Evolutionary conservation across 352 stramenopile genomes (phyloP).

Genomic region (Globisporangium takayamanum): DNA sequence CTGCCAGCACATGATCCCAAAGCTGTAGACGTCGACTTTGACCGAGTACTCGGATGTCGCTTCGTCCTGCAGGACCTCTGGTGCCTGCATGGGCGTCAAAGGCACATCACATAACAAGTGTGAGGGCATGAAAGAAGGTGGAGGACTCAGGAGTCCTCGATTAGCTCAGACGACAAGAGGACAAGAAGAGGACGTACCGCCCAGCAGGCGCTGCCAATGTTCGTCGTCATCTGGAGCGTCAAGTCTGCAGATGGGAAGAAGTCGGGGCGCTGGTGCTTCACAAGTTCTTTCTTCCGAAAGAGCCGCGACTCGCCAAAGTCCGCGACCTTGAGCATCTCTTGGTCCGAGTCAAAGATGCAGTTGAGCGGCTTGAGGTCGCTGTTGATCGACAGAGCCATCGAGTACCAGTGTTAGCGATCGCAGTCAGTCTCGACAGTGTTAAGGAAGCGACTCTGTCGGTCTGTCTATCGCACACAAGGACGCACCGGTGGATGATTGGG

Average conservation of each 20-base stretch:
- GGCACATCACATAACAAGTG: background rate
- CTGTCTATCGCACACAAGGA: background rate
- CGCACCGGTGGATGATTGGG: slow-evolving; percentile 67
- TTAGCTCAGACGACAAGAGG: background rate
- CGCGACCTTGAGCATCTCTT: slow-evolving; percentile 74
- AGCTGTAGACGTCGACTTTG: slow-evolving; percentile 85
- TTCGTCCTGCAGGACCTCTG: slow-evolving; percentile 68
- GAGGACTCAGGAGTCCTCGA: too few relatives aligned
- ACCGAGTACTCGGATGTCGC: slow-evolving; percentile 65
- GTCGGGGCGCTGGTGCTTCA: slow-evolving; percentile 30
- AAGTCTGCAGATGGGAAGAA: slow-evolving; percentile 60
- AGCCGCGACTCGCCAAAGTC: slow-evolving; percentile 76
- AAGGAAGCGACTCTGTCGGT: background rate
- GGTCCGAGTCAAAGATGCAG: slow-evolving; percentile 73
- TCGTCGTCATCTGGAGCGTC: slow-evolving; percentile 76
- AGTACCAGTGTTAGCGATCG: background rate
- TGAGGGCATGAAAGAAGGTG: too few relatives aligned
- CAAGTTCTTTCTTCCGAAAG: slow-evolving; percentile 54
- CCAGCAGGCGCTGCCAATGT: slow-evolving; percentile 78
- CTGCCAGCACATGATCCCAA: slow-evolving; percentile 83
- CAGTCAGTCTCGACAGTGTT: background rate
- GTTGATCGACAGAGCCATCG: background rate
- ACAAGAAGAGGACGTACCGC: slow-evolving; percentile 22
- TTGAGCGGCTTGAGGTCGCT: slow-evolving; percentile 78
- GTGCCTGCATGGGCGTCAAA: slow-evolving; percentile 19